phyloP scores from a whole-genome alignment of 345 rosid genomes.

The Balakata baccata region DNA sequence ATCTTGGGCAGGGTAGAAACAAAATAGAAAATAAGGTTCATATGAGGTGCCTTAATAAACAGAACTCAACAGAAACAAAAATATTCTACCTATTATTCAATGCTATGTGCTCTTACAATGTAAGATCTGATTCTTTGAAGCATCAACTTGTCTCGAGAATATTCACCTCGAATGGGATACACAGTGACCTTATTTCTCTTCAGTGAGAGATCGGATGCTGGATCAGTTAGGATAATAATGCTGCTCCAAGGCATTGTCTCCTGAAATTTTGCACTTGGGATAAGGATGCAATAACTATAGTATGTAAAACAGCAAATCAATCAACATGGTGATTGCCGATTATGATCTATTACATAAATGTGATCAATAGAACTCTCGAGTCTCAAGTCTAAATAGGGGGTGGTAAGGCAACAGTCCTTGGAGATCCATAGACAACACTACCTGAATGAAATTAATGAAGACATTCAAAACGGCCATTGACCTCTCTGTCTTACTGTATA shows the following conservation, averaged over 20 bases:
- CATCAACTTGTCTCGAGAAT: slow-evolving; percentile 85
- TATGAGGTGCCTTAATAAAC: slow-evolving; percentile 1
- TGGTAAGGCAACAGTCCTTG: neutral
- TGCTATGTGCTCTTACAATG: slow-evolving; percentile 80
- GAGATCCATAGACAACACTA: slow-evolving; percentile 10
- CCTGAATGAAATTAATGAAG: slow-evolving; percentile 74
- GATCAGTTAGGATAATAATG: slow-evolving; percentile 76
- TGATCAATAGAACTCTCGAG: neutral
- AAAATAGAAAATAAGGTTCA: neutral
- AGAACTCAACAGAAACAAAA: slow-evolving; percentile 14
- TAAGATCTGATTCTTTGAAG: slow-evolving; percentile 97
- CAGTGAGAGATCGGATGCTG: slow-evolving; percentile 65
- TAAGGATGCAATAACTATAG: neutral
- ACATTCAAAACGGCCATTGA: slow-evolving; percentile 67
- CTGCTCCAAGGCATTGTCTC: slow-evolving; percentile 73
- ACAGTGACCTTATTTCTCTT: slow-evolving; percentile 47
- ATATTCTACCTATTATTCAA: slow-evolving; percentile 55
- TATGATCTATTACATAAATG: neutral
- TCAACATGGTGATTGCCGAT: neutral
- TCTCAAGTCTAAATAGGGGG: neutral
- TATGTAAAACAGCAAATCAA: neutral
- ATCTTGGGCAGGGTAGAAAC: neutral
- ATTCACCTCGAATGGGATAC: slow-evolving; percentile 74
- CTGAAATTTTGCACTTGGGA: slow-evolving; percentile 32
- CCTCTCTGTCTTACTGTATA: slow-evolving; percentile 62